Conservation (phyloP, 1,139 yeast genomes). For the Protomyces inouyei region DNA sequence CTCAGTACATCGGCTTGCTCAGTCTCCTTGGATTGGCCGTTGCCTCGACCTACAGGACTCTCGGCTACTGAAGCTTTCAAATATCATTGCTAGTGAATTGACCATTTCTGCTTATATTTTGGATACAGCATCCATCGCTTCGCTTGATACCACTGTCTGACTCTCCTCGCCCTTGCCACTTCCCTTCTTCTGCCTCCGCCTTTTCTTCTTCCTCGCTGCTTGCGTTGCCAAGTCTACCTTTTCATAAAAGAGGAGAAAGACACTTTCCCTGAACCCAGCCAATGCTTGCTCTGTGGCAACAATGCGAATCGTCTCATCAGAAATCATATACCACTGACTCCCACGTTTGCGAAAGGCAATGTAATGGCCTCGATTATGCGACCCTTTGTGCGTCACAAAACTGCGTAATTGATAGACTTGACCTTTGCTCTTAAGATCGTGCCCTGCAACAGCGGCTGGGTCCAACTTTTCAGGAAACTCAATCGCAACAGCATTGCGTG, state of each 20-base stretch:
- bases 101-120: background rate
- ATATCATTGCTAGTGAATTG: background rate
- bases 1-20: constrained; percentile 17
- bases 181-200: constrained; percentile 1
- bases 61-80: background rate
- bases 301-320: constrained; percentile 19
- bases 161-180: background rate
- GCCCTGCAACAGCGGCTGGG: background rate
- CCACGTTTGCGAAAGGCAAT: constrained; percentile 16
- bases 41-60: constrained; percentile 11
- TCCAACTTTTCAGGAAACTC: background rate
- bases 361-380: constrained; percentile 23
- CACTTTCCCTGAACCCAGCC: background rate
- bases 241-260: constrained; percentile 20
- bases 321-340: constrained; percentile 9
- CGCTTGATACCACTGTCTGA: background rate
- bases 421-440: background rate
- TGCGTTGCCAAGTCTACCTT: constrained; percentile 3
- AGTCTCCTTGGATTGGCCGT: constrained; percentile 9
- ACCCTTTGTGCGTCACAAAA: constrained; percentile 18
- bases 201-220: background rate
- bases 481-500: constrained; percentile 15
- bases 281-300: background rate
- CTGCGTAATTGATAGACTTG: constrained; percentile 9
- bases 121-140: background rate